Evolutionary conservation across 495 filamentous ascomycete genomes (phyloP).

Genomic region (Delitschia confertaspora): DNA sequence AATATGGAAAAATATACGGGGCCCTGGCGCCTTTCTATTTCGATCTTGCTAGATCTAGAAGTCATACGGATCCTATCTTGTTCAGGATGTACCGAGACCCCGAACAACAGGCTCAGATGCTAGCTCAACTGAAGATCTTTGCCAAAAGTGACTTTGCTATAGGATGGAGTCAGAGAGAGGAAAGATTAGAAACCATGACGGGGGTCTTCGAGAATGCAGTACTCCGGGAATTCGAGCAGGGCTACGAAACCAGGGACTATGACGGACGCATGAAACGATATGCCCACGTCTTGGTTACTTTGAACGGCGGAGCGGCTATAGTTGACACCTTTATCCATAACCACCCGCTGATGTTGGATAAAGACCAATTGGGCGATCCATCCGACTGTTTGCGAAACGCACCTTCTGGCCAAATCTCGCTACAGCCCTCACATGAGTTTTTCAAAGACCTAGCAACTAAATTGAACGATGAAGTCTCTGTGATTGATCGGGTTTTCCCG

Average conservation of each 20-base stretch:
- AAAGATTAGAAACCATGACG: constrained; percentile 63
- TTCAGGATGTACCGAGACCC: constrained; percentile 83
- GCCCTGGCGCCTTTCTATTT: constrained; percentile 82
- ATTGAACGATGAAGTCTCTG: constrained; percentile 72
- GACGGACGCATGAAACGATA: constrained; percentile 83
- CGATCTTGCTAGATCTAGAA: constrained; percentile 62
- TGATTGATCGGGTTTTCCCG: constrained; percentile 83
- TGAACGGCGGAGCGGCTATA: constrained; percentile 73
- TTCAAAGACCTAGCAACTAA: constrained; percentile 63
- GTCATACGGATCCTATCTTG: constrained; percentile 70
- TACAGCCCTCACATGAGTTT: constrained; percentile 72
- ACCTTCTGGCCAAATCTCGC: constrained; percentile 49
- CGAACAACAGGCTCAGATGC: constrained; percentile 77
- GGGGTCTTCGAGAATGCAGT: constrained; percentile 86
- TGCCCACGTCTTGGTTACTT: constrained; percentile 67
- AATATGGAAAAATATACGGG: constrained; percentile 85
- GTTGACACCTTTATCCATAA: constrained; percentile 82
- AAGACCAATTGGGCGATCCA: constrained; percentile 62
- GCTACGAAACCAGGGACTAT: constrained; percentile 80
- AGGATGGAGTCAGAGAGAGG: constrained; percentile 61
- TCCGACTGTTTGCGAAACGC: constrained; percentile 67
- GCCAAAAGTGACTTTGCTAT: constrained; percentile 67
- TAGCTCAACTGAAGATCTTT: constrained; percentile 71
- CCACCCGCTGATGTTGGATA: constrained; percentile 69
- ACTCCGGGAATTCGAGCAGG: constrained; percentile 79